phyloP scores from a whole-genome alignment of 2,329 filamentous ascomycete genomes.

The Hymenotorrendiella dingleyae region DNA sequence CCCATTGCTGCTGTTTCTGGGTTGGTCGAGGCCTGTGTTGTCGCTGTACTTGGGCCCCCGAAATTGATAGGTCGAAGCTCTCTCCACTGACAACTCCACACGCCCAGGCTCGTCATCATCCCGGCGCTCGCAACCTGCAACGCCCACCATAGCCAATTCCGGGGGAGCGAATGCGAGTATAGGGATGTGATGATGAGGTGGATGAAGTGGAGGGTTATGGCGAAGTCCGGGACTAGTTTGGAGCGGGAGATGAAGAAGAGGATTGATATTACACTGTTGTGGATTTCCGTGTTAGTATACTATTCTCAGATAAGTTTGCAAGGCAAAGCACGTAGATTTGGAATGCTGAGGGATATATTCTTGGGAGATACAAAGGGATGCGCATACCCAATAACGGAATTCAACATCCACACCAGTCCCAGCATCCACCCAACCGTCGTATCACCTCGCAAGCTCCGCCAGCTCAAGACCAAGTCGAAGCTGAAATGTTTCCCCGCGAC shows the following conservation, averaged over 20 bases:
- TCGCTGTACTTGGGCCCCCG: constrained; percentile 51
- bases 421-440: constrained; percentile 66
- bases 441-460: constrained; percentile 58
- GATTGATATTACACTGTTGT: constrained; percentile 69
- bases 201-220: constrained; percentile 78
- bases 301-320: too few relatives aligned
- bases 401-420: constrained; percentile 61
- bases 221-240: constrained; percentile 93
- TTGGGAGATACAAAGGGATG: too few relatives aligned
- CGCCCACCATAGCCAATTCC: constrained; percentile 81
- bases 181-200: constrained; percentile 73
- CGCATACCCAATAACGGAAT: constrained; percentile 56
- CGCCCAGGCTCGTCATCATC: constrained; percentile 65
- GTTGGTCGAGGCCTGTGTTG: constrained; percentile 5
- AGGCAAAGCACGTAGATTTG: too few relatives aligned
- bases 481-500: constrained; percentile 57
- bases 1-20: constrained; percentile 17
- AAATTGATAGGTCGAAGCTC: constrained; percentile 87
- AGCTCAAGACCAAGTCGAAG: constrained; percentile 54
- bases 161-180: constrained; percentile 71
- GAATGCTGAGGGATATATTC: too few relatives aligned
- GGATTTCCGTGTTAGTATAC: constrained; percentile 3
- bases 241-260: constrained; percentile 79
- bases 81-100: constrained; percentile 88
- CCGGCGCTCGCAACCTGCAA: constrained; percentile 54